Percentiles rank a stretch among this genome's conserved stretches.
Conservation (phyloP, 2,329 filamentous ascomycete species). For the Monosporascus cannonballus region DNA sequence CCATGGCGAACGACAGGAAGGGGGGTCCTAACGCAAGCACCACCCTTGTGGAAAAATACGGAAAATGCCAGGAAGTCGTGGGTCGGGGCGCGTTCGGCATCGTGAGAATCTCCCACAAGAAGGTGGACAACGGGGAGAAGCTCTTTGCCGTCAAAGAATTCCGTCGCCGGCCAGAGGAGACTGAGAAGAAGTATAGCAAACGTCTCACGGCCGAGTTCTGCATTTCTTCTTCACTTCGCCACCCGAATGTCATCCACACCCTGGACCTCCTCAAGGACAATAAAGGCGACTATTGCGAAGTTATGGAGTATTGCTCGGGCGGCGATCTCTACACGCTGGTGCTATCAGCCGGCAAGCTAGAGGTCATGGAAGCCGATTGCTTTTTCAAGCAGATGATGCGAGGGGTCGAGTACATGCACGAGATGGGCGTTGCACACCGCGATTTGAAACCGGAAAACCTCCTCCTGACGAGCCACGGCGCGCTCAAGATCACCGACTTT, state of each 20-base stretch:
- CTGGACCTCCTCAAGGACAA: constrained; percentile 91
- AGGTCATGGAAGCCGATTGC: constrained; percentile 89
- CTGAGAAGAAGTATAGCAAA: constrained; percentile 96
- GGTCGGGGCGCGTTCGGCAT: constrained; percentile 96
- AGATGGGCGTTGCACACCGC: constrained; percentile 97
- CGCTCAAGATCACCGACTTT: constrained; percentile 96
- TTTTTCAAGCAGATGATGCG: constrained; percentile 99
- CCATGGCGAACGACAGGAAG: constrained; percentile 68
- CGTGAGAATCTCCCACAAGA: constrained; percentile 95
- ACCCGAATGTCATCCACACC: constrained; percentile 97
- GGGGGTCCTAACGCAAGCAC: constrained; percentile 66
- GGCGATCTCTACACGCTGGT: constrained; percentile 94
- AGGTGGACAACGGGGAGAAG: constrained; percentile 81
- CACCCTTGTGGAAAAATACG: constrained; percentile 91
- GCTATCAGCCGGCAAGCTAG: constrained; percentile 83
- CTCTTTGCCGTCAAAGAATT: constrained; percentile 98
- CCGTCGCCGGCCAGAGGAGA: constrained; percentile 87
- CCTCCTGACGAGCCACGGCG: constrained; percentile 84
- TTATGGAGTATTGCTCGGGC: constrained; percentile 98
- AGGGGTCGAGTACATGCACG: constrained; percentile 97
- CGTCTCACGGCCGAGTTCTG: constrained; percentile 96
- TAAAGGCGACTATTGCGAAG: constrained; percentile 96
- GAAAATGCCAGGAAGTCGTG: constrained; percentile 95
- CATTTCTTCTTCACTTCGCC: constrained; percentile 92
- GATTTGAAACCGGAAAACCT: constrained; percentile 97